Conservation (phyloP, 2,329 filamentous ascomycete species). For the Curvularia verruculosa region DNA sequence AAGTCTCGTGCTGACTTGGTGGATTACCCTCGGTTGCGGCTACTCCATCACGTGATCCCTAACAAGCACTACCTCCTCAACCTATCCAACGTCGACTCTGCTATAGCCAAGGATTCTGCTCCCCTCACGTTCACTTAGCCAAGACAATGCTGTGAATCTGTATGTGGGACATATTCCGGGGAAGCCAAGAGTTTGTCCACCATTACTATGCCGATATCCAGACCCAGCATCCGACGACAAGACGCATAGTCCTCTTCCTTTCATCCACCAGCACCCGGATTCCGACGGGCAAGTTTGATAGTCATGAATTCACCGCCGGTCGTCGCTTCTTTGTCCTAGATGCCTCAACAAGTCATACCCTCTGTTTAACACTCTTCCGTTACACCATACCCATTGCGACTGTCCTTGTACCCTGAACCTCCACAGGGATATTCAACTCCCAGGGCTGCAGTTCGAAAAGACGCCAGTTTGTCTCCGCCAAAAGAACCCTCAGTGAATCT, state of each 20-base stretch:
- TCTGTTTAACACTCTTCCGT: not conserved
- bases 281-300: not conserved
- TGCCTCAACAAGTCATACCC: not conserved
- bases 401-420: not conserved
- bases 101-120: not conserved
- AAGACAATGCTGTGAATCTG: not conserved
- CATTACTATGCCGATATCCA: not conserved
- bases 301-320: not conserved
- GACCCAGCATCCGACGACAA: not conserved
- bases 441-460: no score
- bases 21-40: constrained; percentile 12
- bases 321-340: not conserved
- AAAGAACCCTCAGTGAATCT: no score
- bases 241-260: not conserved
- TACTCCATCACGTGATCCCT: constrained; percentile 7
- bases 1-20: not conserved
- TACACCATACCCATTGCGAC: not conserved
- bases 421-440: not conserved
- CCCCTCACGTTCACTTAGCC: not conserved
- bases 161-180: not conserved
- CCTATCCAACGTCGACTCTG: not conserved
- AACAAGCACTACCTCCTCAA: not conserved
- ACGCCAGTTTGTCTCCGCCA: no score
- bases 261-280: not conserved
- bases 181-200: not conserved